Evolutionary conservation across 148 eudicot species (phyloP), one percentile per base, ranked within the genome.

Genomic region (Chenopodium suecicum): DNA sequence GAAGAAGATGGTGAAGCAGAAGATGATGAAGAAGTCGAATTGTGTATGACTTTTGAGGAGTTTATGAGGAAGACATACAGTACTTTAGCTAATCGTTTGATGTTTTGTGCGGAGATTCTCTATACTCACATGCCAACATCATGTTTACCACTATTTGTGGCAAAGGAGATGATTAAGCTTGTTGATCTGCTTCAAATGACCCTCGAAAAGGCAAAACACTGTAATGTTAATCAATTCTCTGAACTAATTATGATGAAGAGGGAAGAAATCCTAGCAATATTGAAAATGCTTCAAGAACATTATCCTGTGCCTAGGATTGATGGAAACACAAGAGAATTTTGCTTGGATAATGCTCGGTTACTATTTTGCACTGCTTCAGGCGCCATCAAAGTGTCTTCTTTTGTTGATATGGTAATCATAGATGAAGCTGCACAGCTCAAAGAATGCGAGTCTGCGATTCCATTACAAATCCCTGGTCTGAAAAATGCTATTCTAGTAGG

Each of bases 401-500:
- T 16, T 56, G 22, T 86, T 29, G 84, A 63, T 34, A 71, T 86
- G 66, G 74, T 86, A 47, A 50, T 88, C 5, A 81, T 89, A 31
- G 92, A 89, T 50, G 94, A 91, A 83, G 94, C 90, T 62, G 92
- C 90, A 14, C 94, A 91, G 75, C 86, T 91, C 3, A 91, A 91
- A 71, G 93, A 91, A 78, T 89, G 93, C 56, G 93, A 91, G 63
- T 89, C 91, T 16, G 65, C 84, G 0, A 86, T 88, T 67, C 90
- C 93, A 10, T 78, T 91, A 73, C 91, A 85, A 74, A 66, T 88
- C 29, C 46, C 78, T 54, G 93, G 93, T 17, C 78, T 88, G 10
- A 81, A 62, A 22, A 88, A 85, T 74, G 89, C 87, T 12, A 54
- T 91, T 70, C 87, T 91, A 22, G 73, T 91, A 23, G 94, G 94